Evolutionary conservation across 306 rosid genomes (phyloP), one percentile per base, ranked within the genome.

Genomic region (Vigna mungo): DNA sequence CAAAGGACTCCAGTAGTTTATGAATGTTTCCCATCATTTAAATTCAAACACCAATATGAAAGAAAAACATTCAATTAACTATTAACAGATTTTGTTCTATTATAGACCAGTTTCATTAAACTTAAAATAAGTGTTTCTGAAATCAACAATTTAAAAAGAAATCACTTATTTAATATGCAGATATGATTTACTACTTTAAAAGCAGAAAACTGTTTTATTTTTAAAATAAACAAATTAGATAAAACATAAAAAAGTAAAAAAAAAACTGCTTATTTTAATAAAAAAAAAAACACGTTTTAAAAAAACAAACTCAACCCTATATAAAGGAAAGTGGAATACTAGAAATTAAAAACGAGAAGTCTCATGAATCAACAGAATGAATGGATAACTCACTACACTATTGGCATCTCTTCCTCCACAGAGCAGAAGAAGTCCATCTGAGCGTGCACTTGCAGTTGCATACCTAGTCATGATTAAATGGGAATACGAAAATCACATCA

Each of bases 361-460:
- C 68, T 53, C 34, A 9, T n/a, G 49, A 51, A 82, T 65, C 62
- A 82, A 79, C 51, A 17, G n/a, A 71, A 79, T 53, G 32, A 58
- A 74, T 49, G 64, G 17, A 75, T 37, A 79, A 80, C 96, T 90
- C 86, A 95, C 98, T 87, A 92, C 96, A 86, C 98, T 92, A 74
- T 87, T 92, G 77, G 96, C 96, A 77, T 95, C 98, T 85, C 98
- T 90, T 47, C 98, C 98, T 79, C 98, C 98, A 67, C 98, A 95
- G 12, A 95, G 98, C 81, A 95, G 90, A 68, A 95, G 97, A 79
- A 95, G 98, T 73, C 98, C 98, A 83, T 95, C 98, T 39, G 98
- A 92, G 71, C 98, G 97, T 76, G 98, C 98, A 90, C 98, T 95
- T 75, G 98, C 98, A 80, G 98, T 92, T 75, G 98, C 98, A 92